A percentile compares a stretch with the other conserved stretches of the same genome.
Conservation (phyloP, 1,284 basidiomycete species). For the Schizopora paradoxa region DNA sequence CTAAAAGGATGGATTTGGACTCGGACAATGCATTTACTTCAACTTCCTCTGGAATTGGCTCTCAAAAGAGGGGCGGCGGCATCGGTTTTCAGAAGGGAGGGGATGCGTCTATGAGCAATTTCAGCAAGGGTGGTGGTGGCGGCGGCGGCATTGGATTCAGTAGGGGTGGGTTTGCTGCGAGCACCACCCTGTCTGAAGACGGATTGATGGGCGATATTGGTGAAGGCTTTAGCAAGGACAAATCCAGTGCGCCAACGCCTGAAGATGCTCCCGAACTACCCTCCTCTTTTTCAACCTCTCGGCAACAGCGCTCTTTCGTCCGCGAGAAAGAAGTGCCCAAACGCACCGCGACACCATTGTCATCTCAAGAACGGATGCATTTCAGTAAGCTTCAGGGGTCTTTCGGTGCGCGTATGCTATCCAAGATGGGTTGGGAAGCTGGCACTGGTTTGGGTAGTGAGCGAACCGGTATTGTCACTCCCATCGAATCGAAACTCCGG, state of each 20-base stretch:
- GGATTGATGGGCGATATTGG: slow-evolving; percentile 37
- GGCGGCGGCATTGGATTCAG: too few relatives aligned
- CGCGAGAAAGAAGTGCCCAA: slow-evolving; percentile 44
- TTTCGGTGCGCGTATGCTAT: slow-evolving; percentile 84
- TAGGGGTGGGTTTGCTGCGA: slow-evolving; percentile 20
- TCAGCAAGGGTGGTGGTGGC: too few relatives aligned
- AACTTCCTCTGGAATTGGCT: slow-evolving; percentile 13
- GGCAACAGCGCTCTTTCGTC: slow-evolving; percentile 49
- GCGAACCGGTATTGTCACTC: slow-evolving; percentile 83
- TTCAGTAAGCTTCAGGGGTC: slow-evolving; percentile 73
- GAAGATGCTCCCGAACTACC: slow-evolving; percentile 30
- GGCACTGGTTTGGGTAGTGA: slow-evolving; percentile 78
- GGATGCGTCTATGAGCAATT: too few relatives aligned
- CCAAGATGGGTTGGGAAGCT: slow-evolving; percentile 90
- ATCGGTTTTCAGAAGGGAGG: too few relatives aligned
- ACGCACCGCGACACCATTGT: slow-evolving; percentile 47
- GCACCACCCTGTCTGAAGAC: too few relatives aligned
- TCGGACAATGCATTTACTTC: slow-evolving; percentile 17
- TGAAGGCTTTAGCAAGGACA: slow-evolving; percentile 24
- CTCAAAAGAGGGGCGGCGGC: too few relatives aligned
- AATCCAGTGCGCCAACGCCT: slow-evolving; percentile 12
- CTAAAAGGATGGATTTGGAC: slow-evolving; percentile 24
- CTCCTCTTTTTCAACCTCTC: slow-evolving; percentile 39
- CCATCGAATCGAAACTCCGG: slow-evolving; percentile 80
- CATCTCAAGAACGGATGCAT: slow-evolving; percentile 64